Base-by-base conservation (phyloP, 1,139 yeast species). In the Groenewaldozyma sp. region DNA sequence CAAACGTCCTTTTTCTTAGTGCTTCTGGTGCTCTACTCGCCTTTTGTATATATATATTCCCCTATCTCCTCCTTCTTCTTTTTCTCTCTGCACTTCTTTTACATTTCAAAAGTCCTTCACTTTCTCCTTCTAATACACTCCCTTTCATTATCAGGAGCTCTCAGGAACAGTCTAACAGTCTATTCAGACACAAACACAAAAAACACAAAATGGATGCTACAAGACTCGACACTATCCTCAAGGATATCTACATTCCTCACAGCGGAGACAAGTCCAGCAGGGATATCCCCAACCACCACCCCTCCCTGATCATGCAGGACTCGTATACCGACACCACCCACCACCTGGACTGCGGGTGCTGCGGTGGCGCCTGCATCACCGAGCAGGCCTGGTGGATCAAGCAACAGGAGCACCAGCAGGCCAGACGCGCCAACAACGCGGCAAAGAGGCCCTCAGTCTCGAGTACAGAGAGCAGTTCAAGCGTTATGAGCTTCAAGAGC, bases 231-330 rank as follows among this genome's bases (percentile, higher is more conserved):
- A 57, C 60, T 44, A 61, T 68, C 47, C 56, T 62, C 45, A 60
- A 60, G 36, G 67, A 64, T 56, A 61, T 67, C 38, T 71, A 71
- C 58, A 70, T 71, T 41, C 74, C 75, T 9, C 31, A 45, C 38
- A 42, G 42, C 19, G 31, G 40, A 34, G 36, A 49, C 10, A 42
- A 52, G 24, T 38, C 54, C 20, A 46, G 51, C 28, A 56, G 57
- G 11, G 49, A 51, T 24, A 56, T 69, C 19, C 74, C 76, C 11
- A 51, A 51, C 16, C 70, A 65, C 44, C 75, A 70, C 39, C 76
- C 76, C 3, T 63, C 74, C 9, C 55, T 71, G 44, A 69, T 71
- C 36, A 59, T 70, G 58, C 65, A 65, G 43, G 76, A 71, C 52
- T 56, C 58, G 40, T 59, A 59, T 36, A 59, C 70, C 6, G 75